phyloP scores from a whole-genome alignment of 2,329 filamentous ascomycete genomes.

The Clonostachys byssicola region DNA sequence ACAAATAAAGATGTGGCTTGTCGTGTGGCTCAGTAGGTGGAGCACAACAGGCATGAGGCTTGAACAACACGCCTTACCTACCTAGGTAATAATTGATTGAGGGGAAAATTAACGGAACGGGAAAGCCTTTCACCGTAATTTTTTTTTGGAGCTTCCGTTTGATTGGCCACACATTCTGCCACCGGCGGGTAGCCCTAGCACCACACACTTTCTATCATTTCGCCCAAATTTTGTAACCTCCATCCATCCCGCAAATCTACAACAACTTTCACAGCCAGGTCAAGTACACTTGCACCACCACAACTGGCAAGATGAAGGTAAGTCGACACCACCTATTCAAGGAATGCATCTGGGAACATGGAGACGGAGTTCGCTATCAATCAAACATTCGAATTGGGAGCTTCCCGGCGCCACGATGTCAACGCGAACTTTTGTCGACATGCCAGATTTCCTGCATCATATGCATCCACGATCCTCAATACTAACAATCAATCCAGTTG shows the following conservation, averaged over 20 bases:
- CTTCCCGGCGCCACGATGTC: background rate
- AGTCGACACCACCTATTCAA: constrained; percentile 5
- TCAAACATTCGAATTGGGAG: background rate
- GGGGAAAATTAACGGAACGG: constrained; percentile 1
- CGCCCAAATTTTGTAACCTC: constrained; percentile 23
- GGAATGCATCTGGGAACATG: background rate
- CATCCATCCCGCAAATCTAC: constrained; percentile 13
- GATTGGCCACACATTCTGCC: constrained; percentile 22
- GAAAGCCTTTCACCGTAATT: constrained; percentile 13
- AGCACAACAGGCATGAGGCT: background rate
- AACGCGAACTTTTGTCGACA: background rate
- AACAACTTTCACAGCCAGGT: constrained; percentile 32
- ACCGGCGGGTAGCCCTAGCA: constrained; percentile 29
- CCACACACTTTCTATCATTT: constrained; percentile 34
- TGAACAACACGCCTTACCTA: too few species aligned
- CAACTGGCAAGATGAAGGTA: constrained; percentile 46
- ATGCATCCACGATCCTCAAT: too few species aligned
- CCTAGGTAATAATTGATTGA: too few species aligned
- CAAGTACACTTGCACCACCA: constrained; percentile 39
- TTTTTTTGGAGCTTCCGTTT: constrained; percentile 2
- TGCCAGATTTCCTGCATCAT: background rate
- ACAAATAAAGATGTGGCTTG: background rate
- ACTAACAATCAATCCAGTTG: constrained; percentile 37
- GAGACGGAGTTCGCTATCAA: background rate
- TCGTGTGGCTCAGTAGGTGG: background rate